Conservation (phyloP, 768 basidiomycete species). For the Mycena latifolia region DNA sequence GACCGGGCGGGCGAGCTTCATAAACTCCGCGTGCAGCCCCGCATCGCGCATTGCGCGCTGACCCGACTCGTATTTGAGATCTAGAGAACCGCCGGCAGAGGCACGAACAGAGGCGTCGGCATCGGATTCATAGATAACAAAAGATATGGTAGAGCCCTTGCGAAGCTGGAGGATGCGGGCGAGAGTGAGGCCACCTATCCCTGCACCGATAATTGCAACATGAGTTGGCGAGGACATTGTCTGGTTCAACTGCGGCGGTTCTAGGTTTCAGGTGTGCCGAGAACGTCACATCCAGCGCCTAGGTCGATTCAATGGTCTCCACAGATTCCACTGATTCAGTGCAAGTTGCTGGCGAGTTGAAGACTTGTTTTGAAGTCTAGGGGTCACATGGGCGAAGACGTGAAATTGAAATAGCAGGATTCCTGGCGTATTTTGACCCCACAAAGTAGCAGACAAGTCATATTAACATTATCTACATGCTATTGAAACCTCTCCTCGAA, state of each 20-base stretch:
- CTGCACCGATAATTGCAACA: too few relatives aligned
- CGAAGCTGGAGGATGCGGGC: constrained; percentile 33
- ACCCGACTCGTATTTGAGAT: constrained; percentile 35
- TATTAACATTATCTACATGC: constrained; percentile 13
- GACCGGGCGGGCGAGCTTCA: constrained; percentile 29
- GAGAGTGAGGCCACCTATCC: too few relatives aligned
- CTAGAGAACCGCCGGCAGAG: constrained; percentile 32
- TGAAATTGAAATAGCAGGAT: too few relatives aligned
- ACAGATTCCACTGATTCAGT: too few relatives aligned
- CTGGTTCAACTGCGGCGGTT: too few relatives aligned
- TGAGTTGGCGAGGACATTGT: constrained; percentile 20
- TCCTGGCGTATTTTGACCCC: too few relatives aligned
- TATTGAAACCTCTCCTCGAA: constrained; percentile 68
- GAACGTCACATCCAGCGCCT: too few relatives aligned
- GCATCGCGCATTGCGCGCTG: constrained; percentile 35
- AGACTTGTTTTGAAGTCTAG: too few relatives aligned
- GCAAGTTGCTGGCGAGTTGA: too few relatives aligned
- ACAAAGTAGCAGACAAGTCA: neutral
- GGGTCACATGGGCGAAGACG: too few relatives aligned
- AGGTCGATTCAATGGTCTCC: too few relatives aligned
- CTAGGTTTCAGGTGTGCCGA: too few relatives aligned
- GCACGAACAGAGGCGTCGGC: constrained; percentile 19
- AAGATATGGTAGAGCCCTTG: constrained; percentile 12
- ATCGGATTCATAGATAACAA: constrained; percentile 34
- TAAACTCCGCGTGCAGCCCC: constrained; percentile 31